Evolutionary conservation across 805 yeast species (phyloP), one percentile per base, ranked within the genome.

Genomic region (Blastobotrys robertii): DNA sequence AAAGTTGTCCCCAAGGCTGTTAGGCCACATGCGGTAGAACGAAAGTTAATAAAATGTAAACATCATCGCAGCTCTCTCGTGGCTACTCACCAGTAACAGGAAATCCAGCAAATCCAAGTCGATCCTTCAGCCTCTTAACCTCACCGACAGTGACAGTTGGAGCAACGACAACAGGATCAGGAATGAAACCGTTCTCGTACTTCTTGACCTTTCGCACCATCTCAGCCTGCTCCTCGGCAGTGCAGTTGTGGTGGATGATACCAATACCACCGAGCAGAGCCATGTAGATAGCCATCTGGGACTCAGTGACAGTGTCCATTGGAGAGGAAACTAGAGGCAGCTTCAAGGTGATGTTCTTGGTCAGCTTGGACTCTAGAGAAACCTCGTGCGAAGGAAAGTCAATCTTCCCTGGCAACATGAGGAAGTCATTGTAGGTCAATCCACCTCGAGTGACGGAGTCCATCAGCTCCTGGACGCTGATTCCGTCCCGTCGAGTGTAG

Each of bases 211-310:
- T 84, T 66, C 76, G 83, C 50, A 92, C 98, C 97, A 92, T 92
- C 55, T 79, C 95, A 47, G 98, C 98, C 71, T 92, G 98, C 65
- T 87, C 97, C 44, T 90, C 97, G 46, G 94, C 75, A 46, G 95
- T 65, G 72, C 96, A 88, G 76, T 92, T 92, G 74, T 92, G 97
- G 68, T 92, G 98, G 58, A 92, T 80, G 62, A 92, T 84, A 78
- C 98, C 98, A 65, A 92, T 86, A 69, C 98, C 98, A 66, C 98
- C 98, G 57, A 88, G 76, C 54, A 92, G 77, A 54, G 98, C 97
- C 97, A 92, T 88, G 70, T 87, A 80, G 57, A 92, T 90, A 52
- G 98, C 98, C 98, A 92, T 92, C 48, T 81, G 84, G 50, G 87
- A 70, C 74, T 92, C 98, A 45, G 98, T 92, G 53, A 92, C 98